Conservation (phyloP, 2,329 filamentous ascomycete genomes). For the Hymenoscyphus infarciens region DNA sequence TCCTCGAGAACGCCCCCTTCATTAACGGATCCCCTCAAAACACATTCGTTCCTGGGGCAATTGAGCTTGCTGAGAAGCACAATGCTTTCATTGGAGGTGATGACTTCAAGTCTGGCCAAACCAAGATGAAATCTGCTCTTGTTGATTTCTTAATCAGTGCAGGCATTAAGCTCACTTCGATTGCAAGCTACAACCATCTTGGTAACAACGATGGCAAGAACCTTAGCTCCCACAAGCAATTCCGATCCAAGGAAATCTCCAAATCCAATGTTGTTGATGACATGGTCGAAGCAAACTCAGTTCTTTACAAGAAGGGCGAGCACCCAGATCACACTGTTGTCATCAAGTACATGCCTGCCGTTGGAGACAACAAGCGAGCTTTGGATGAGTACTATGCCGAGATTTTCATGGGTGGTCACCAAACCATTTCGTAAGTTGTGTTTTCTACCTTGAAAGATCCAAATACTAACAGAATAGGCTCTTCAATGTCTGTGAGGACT, state of each 20-base stretch:
- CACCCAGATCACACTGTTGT: conserved; percentile 98
- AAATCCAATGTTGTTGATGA: conserved; percentile 99
- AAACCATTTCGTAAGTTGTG: conserved; percentile 75
- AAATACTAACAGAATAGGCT: conserved; percentile 50
- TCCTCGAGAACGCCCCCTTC: conserved; percentile 86
- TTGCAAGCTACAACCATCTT: conserved; percentile 98
- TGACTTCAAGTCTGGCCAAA: conserved; percentile 99
- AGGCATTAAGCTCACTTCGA: conserved; percentile 97
- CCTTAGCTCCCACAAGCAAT: conserved; percentile 93
- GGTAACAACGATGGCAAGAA: conserved; percentile 99
- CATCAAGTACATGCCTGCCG: conserved; percentile 99
- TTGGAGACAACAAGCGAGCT: conserved; percentile 98
- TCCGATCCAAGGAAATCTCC: conserved; percentile 99
- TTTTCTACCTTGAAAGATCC: conserved; percentile 26
- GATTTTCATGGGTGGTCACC: conserved; percentile 98
- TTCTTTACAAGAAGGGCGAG: conserved; percentile 88
- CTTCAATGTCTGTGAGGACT: conserved; percentile 99
- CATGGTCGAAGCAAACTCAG: conserved; percentile 94
- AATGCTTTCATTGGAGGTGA: conserved; percentile 92
- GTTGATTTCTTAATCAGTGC: conserved; percentile 98
- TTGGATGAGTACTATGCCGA: conserved; percentile 99
- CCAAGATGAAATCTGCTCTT: conserved; percentile 99
- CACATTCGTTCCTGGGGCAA: conserved; percentile 92
- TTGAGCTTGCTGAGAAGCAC: conserved; percentile 84
- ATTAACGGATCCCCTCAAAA: conserved; percentile 99